Percentiles rank a stretch among this genome's conserved stretches.
Conservation (phyloP, 208 protist genomes). For the Jaenimonas drosophilae region DNA sequence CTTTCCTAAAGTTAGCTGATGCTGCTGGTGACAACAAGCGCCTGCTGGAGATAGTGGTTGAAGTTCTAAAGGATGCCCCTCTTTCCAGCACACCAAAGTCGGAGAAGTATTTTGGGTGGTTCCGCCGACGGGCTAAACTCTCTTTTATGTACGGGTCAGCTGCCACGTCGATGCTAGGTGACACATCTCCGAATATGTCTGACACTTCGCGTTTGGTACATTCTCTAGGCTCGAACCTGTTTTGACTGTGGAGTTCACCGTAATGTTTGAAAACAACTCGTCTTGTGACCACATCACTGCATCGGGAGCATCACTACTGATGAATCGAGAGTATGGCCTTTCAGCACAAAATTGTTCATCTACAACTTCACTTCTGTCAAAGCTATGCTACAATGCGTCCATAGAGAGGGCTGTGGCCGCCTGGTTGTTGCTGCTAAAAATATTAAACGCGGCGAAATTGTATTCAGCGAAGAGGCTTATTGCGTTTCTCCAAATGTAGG, state of each 20-base stretch:
- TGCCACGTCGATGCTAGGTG: constrained; percentile 61
- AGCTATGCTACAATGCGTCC: constrained; percentile 9
- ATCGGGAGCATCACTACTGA: no score
- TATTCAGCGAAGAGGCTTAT: constrained; percentile 23
- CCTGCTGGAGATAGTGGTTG: constrained; percentile 22
- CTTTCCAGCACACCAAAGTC: constrained; percentile 54
- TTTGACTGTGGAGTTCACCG: neutral
- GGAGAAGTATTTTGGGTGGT: constrained; percentile 34
- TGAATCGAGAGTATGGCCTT: no score
- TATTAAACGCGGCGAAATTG: constrained; percentile 11
- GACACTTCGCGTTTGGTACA: constrained; percentile 37
- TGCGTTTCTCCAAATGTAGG: constrained; percentile 10
- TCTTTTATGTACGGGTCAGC: constrained; percentile 28
- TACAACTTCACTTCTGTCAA: no score
- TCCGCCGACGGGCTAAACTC: constrained; percentile 29
- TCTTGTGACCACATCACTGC: no score
- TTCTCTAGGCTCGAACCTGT: constrained; percentile 3
- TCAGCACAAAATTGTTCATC: constrained; percentile 3
- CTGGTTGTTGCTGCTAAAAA: constrained; percentile 13
- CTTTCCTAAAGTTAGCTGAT: constrained; percentile 20
- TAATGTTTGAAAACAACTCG: constrained; percentile 10
- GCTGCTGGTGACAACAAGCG: neutral
- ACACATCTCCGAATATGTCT: constrained; percentile 17
- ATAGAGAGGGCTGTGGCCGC: constrained; percentile 7
- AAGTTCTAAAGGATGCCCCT: constrained; percentile 45